Base-by-base conservation (phyloP, 257 asterid species). In the Cynanchum wilfordii region DNA sequence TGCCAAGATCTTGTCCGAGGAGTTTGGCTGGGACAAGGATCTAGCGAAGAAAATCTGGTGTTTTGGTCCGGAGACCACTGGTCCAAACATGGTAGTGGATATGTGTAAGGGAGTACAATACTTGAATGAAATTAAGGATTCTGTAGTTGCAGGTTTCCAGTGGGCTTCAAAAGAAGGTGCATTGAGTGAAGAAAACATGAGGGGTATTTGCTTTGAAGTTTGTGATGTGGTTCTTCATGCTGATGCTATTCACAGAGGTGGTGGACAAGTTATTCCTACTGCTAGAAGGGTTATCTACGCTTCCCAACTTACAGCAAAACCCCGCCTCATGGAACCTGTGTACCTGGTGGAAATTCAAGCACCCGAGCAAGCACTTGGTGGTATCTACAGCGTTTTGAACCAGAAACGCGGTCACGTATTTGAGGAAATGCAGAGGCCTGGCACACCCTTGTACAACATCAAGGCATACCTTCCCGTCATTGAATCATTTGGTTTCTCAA, bases 91-190 rank as follows among this genome's bases (percentile, higher is more conserved):
- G 87, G 84, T 82, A 42, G 83, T 82, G 24, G 83, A 82, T 66
- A 82, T 79, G 83, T 82, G 86, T 33, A 83, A 83, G 81, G 87
- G 87, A 65, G 87, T 80, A 29, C 87, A 80, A 73, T 77, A 83
- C 75, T 74, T 83, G 50, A 83, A 77, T 57, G 84, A 83, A 69
- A 80, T 83, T n/a, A 83, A 83, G 81, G 87, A 83, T 69, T 82
- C 86, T 22, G 86, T 80, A 17, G 86, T 83, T 49, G 86, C 86
- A 45, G 86, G 86, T 68, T 83, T 83, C 74, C 86, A 83, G 70
- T 83, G 82, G 84, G 84, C 82, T 68, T 83, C 84, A 17, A 83
- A 80, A 76, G 84, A 83, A 68, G 87, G 87, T 71, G 84, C 84
- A 1, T 57, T 83, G 69, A 68, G 80, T 38, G 84, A 83, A 64